Percentiles rank a stretch among this genome's conserved stretches.
phyloP scores from a whole-genome alignment of 1,139 yeast species.

The Nakaseomyces delphensis region DNA sequence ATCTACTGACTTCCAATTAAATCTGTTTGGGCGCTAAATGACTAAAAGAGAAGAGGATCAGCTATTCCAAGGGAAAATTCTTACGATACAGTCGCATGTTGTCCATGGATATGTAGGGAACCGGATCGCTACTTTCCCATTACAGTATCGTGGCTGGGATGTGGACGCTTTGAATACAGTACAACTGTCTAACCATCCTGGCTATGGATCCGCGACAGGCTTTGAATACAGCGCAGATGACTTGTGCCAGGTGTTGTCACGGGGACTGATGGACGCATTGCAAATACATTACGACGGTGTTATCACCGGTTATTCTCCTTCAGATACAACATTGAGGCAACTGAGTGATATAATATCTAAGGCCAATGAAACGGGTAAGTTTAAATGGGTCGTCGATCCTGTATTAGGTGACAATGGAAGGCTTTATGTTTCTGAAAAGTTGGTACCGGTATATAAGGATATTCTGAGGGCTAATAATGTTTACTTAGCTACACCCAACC shows the following conservation, averaged over 20 bases:
- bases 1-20: too few species aligned
- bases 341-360: conserved; percentile 28
- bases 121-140: conserved; percentile 69
- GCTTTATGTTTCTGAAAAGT: conserved; percentile 65
- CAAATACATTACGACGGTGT: conserved; percentile 46
- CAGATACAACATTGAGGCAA: conserved; percentile 39
- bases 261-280: conserved; percentile 42
- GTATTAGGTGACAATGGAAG: conserved; percentile 90
- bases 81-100: conserved; percentile 71
- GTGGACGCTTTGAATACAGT: conserved; percentile 77
- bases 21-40: neutral
- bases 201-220: conserved; percentile 53
- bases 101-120: conserved; percentile 85
- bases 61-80: conserved; percentile 24
- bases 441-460: conserved; percentile 56
- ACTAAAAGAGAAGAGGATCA: neutral
- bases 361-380: conserved; percentile 14
- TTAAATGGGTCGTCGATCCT: conserved; percentile 71
- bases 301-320: conserved; percentile 67
- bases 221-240: conserved; percentile 37
- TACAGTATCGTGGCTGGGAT: conserved; percentile 75
- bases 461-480: conserved; percentile 46
- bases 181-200: conserved; percentile 76
- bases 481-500: conserved; percentile 78
- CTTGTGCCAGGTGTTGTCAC: conserved; percentile 34